A percentile compares a stretch with the other conserved stretches of the same genome.
These are phyloP conservation scores for Acanthamoeba royreba DNA, from an alignment of 208 protist genomes.

Conservation along the genomic window DNA sequence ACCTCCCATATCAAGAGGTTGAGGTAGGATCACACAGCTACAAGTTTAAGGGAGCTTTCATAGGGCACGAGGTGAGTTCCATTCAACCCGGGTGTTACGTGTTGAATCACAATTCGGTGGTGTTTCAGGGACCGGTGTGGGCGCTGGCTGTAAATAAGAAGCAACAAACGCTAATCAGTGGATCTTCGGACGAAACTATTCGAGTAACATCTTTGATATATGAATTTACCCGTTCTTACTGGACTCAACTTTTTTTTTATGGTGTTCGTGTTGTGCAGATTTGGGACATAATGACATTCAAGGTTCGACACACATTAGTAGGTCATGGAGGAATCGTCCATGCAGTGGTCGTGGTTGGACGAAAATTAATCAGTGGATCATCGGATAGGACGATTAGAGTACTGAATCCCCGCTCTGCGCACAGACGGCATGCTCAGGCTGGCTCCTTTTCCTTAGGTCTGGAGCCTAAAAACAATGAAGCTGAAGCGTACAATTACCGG, in stretches of 20 bases:
- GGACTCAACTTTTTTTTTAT: no score
- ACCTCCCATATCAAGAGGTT: neutral
- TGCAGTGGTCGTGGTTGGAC: neutral
- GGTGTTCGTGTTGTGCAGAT: neutral
- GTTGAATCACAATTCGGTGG: neutral
- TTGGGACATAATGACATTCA: neutral
- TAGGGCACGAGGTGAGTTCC: neutral
- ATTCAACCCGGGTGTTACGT: neutral
- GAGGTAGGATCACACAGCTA: neutral
- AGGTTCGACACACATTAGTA: neutral
- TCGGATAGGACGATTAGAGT: neutral
- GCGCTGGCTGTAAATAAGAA: neutral
- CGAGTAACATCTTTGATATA: no score
- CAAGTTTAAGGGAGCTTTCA: constrained; percentile 2
- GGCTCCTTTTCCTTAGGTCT: no score
- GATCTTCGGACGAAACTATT: constrained; percentile 24
- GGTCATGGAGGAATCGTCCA: neutral
- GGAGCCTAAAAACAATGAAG: constrained; percentile 35
- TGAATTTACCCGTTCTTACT: no score
- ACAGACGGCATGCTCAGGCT: no score
- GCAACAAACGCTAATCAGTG: constrained; percentile 6
- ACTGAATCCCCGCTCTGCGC: neutral
- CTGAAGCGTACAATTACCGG: neutral
- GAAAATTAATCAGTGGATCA: neutral
- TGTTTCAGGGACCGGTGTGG: neutral